These are phyloP conservation scores for Thelephora aurantiotincta DNA, from an alignment of 768 basidiomycete species.

Conservation along the genomic window DNA sequence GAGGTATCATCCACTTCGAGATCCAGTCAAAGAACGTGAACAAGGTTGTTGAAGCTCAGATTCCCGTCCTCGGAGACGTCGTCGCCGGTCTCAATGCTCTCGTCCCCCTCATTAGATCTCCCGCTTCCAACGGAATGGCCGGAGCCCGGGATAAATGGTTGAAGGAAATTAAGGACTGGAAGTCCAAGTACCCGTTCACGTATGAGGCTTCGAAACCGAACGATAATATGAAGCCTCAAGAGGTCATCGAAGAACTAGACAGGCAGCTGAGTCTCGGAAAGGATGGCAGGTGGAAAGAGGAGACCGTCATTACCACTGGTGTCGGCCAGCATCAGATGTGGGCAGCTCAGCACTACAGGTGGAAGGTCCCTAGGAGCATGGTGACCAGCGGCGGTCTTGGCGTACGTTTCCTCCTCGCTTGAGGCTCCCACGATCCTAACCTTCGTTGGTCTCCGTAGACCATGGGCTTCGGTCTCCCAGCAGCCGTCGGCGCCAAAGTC, in stretches of 20 bases:
- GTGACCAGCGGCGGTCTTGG: conserved; percentile 92
- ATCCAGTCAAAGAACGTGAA: conserved; percentile 98
- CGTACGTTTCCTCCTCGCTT: conserved; percentile 32
- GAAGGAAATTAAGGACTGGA: conserved; percentile 70
- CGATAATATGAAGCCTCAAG: conserved; percentile 85
- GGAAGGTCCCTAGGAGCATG: conserved; percentile 78
- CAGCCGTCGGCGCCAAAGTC: conserved; percentile 94
- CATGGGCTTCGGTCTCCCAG: conserved; percentile 95
- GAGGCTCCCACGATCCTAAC: conserved; percentile 1
- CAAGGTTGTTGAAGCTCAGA: conserved; percentile 92
- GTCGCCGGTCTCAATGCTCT: conserved; percentile 67
- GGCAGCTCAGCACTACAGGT: conserved; percentile 91
- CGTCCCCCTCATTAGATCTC: conserved; percentile 58
- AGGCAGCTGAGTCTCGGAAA: conserved; percentile 31
- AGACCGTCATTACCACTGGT: conserved; percentile 82
- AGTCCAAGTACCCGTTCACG: conserved; percentile 80
- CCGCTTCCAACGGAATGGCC: conserved; percentile 17
- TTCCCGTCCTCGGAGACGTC: conserved; percentile 92
- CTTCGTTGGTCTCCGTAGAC: conserved; percentile 35
- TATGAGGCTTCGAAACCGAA: conserved; percentile 43
- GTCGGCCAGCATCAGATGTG: conserved; percentile 99
- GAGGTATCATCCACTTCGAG: conserved; percentile 99
- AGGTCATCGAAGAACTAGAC: conserved; percentile 89
- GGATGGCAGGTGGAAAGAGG: conserved; percentile 55
- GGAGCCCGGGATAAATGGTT: conserved; percentile 61